phyloP scores from a whole-genome alignment of 2,329 filamentous ascomycete genomes.

The Gnomoniopsis sp. region DNA sequence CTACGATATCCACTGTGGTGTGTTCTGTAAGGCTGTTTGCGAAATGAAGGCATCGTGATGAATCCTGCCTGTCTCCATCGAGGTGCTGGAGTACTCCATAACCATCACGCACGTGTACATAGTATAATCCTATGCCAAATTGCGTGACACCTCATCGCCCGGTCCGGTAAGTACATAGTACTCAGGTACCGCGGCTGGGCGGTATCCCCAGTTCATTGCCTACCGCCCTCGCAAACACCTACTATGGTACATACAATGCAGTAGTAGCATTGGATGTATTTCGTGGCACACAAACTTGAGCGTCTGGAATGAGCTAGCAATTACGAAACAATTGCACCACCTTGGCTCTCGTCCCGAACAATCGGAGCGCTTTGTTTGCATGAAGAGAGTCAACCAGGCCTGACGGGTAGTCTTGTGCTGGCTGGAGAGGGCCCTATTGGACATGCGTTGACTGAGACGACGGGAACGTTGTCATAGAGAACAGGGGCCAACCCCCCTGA shows the following conservation, averaged over 20 bases:
- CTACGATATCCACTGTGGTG: not conserved
- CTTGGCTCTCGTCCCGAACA: not conserved
- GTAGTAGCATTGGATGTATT: too few relatives aligned
- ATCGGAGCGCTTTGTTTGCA: not conserved
- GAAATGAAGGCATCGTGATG: not conserved
- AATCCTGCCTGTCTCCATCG: not conserved
- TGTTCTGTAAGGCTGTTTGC: not conserved
- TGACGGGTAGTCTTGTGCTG: not conserved
- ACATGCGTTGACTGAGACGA: slow-evolving; percentile 1
- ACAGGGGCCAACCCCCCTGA: not conserved
- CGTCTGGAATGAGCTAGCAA: not conserved
- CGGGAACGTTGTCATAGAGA: not conserved
- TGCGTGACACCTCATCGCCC: not conserved
- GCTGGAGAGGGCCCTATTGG: not conserved
- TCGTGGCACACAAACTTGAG: not conserved
- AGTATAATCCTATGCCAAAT: not conserved
- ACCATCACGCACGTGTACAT: not conserved
- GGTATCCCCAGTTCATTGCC: too few relatives aligned
- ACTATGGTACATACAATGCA: too few relatives aligned
- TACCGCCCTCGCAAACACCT: too few relatives aligned
- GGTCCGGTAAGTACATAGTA: not conserved
- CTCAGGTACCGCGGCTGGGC: too few relatives aligned
- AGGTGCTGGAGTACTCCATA: not conserved
- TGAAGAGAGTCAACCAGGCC: slow-evolving; percentile 18
- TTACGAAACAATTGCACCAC: not conserved